Evolutionary conservation across 108 stramenopile species (phyloP).

Genomic region (Nitzschia palea): DNA sequence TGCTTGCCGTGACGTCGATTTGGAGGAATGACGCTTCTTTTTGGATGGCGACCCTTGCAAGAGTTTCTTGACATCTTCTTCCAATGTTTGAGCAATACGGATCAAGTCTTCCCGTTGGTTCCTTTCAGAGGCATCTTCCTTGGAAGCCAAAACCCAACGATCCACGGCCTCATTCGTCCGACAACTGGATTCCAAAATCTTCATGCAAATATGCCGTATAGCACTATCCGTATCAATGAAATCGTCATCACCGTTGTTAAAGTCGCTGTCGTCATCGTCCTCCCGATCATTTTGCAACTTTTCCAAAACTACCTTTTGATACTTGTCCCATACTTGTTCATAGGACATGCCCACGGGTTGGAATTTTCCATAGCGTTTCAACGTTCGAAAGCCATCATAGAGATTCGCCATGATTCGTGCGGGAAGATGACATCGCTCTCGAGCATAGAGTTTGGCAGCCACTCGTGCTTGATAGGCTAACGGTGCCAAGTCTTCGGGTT

Average conservation of each 20-base stretch:
- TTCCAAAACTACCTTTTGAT: slow-evolving; percentile 63
- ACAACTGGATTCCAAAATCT: slow-evolving; percentile 89
- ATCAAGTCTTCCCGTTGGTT: slow-evolving; percentile 14
- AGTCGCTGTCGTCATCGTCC: too few relatives aligned
- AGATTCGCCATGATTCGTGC: slow-evolving; percentile 73
- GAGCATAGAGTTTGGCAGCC: slow-evolving; percentile 92
- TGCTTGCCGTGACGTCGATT: too few relatives aligned
- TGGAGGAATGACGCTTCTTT: too few relatives aligned
- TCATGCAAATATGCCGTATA: slow-evolving; percentile 66
- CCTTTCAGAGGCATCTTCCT: not conserved
- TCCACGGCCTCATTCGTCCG: slow-evolving; percentile 86
- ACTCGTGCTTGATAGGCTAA: slow-evolving; percentile 88
- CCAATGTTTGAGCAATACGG: slow-evolving; percentile 36
- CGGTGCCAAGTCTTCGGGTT: slow-evolving; percentile 85
- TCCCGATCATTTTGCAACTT: slow-evolving; percentile 26
- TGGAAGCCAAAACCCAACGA: slow-evolving; percentile 42
- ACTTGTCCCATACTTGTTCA: slow-evolving; percentile 93
- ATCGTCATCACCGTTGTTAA: too few relatives aligned
- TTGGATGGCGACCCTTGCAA: too few relatives aligned
- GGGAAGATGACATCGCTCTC: slow-evolving; percentile 85
- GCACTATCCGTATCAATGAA: slow-evolving; percentile 79
- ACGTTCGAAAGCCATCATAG: slow-evolving; percentile 90
- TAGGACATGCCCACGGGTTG: slow-evolving; percentile 87
- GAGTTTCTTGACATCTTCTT: slow-evolving; percentile 47
- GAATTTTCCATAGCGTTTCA: slow-evolving; percentile 81